Percentiles rank a stretch among this genome's conserved stretches.
Conservation (phyloP, 176 grass and related monocot genomes). For the Oryza australiensis region DNA sequence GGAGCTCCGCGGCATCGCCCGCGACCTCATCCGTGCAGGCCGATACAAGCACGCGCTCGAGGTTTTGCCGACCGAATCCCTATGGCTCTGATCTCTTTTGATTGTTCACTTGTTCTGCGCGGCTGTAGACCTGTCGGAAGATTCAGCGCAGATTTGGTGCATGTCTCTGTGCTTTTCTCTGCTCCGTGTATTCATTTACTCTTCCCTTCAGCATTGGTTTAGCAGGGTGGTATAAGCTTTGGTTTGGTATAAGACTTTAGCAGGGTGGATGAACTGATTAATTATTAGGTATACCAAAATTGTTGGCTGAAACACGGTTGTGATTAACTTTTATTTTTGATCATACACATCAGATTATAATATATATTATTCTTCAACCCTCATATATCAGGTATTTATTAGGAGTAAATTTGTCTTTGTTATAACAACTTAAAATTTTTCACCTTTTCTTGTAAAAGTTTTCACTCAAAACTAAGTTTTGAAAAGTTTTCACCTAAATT, state of each 20-base stretch:
- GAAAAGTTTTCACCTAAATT: too few relatives aligned
- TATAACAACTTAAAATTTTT: too few relatives aligned
- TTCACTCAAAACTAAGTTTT: too few relatives aligned
- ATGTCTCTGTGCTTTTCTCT: neutral
- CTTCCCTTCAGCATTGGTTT: too few relatives aligned
- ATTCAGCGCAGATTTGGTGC: neutral
- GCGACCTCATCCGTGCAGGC: slow-evolving; percentile 57
- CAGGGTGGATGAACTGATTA: neutral
- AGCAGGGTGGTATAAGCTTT: too few relatives aligned
- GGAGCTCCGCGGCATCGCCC: slow-evolving; percentile 63
- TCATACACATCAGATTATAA: neutral
- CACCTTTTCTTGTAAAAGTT: too few relatives aligned
- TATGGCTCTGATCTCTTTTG: neutral
- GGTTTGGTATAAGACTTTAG: neutral
- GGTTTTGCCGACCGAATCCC: slow-evolving; percentile 35
- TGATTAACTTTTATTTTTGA: neutral
- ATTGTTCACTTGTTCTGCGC: neutral
- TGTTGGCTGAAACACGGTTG: neutral
- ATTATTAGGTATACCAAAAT: neutral
- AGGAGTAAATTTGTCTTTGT: too few relatives aligned
- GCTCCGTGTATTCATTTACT: too few relatives aligned
- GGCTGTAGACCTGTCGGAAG: neutral
- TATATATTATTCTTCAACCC: neutral
- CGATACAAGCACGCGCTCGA: slow-evolving; percentile 91
- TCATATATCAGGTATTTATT: too few relatives aligned